Conservation (phyloP, 2,329 filamentous ascomycete species). For the Metarhizium brunneum region DNA sequence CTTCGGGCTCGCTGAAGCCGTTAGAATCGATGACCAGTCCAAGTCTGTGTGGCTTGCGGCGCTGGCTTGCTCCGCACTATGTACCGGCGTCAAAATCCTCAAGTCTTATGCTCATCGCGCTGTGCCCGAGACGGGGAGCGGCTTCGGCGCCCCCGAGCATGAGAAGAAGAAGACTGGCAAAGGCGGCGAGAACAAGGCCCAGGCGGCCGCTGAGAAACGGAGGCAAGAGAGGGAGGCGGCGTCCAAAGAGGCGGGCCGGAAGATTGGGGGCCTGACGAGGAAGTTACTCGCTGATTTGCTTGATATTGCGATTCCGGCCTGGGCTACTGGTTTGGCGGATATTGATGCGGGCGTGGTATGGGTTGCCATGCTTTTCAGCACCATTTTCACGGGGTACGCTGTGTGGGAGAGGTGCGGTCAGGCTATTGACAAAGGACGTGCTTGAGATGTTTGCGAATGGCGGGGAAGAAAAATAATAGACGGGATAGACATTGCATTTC, state of each 20-base stretch:
- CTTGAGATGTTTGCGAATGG: not conserved
- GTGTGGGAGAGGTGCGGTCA: constrained; percentile 47
- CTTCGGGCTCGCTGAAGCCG: constrained; percentile 41
- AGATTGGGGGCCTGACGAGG: constrained; percentile 29
- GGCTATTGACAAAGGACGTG: constrained; percentile 12
- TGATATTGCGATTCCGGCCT: constrained; percentile 54
- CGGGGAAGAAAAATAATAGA: not conserved
- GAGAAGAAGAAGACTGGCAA: constrained; percentile 9
- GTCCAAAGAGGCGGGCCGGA: constrained; percentile 19
- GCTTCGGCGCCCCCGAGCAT: constrained; percentile 11
- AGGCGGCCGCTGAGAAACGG: constrained; percentile 21
- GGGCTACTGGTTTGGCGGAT: constrained; percentile 50
- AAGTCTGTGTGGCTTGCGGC: constrained; percentile 64
- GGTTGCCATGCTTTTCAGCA: constrained; percentile 50
- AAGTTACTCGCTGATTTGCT: constrained; percentile 46
- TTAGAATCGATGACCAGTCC: constrained; percentile 45
- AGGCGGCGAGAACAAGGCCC: constrained; percentile 20
- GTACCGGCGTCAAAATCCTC: constrained; percentile 32
- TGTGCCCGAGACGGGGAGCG: constrained; percentile 21
- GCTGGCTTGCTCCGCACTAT: constrained; percentile 40
- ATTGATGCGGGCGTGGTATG: constrained; percentile 44
- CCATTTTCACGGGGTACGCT: constrained; percentile 48
- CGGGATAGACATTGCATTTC: not conserved
- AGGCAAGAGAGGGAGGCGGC: constrained; percentile 22
- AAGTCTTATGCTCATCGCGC: constrained; percentile 25